Conservation (phyloP, 2,329 filamentous ascomycete genomes). For the Diplodia intermedia region DNA sequence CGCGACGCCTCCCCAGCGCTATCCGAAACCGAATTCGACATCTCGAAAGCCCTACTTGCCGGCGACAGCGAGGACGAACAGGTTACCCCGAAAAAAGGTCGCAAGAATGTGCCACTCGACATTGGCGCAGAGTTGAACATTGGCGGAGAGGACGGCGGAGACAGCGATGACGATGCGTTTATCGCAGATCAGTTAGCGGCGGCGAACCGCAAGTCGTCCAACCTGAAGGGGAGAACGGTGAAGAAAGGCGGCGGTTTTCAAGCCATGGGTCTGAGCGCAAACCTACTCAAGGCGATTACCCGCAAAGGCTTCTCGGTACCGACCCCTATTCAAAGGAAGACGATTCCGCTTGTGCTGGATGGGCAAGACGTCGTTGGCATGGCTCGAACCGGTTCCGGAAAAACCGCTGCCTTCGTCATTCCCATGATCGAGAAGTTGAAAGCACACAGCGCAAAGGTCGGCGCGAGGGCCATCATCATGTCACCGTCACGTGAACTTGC, state of each 20-base stretch:
- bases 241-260: constrained; percentile 98
- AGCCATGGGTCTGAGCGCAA: constrained; percentile 85
- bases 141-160: constrained; percentile 62
- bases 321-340: constrained; percentile 96
- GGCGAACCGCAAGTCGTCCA: constrained; percentile 83
- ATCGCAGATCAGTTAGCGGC: constrained; percentile 88
- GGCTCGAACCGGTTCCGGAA: constrained; percentile 98
- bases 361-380: constrained; percentile 97
- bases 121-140: constrained; percentile 46
- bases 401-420: constrained; percentile 97
- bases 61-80: constrained; percentile 55
- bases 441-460: constrained; percentile 84
- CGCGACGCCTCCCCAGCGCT: constrained; percentile 79
- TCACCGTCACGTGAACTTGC: constrained; percentile 94
- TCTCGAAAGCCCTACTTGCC: constrained; percentile 77
- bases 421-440: constrained; percentile 97
- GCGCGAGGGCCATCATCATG: constrained; percentile 83
- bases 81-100: constrained; percentile 41
- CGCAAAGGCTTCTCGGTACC: constrained; percentile 95
- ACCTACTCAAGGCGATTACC: constrained; percentile 87
- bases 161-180: constrained; percentile 77
- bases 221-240: constrained; percentile 80
- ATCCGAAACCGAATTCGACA: constrained; percentile 92
- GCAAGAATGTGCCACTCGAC: constrained; percentile 34
- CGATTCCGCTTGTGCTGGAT: constrained; percentile 88